Percentiles rank a stretch among this genome's conserved stretches.
phyloP scores from a whole-genome alignment of 1,284 basidiomycete species.

The Microbotryum scabiosae region DNA sequence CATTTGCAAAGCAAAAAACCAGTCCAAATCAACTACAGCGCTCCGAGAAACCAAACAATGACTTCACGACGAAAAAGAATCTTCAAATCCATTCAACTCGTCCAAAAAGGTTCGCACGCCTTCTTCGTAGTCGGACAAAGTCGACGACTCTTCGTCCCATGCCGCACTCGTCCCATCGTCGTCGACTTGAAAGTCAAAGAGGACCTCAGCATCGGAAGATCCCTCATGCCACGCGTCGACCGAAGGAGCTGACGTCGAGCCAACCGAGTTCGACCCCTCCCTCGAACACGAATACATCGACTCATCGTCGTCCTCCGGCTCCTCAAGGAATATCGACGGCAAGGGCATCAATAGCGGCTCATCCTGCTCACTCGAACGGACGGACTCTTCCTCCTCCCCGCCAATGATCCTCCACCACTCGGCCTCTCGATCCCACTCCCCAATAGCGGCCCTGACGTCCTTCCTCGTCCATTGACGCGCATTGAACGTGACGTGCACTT shows the following conservation, averaged over 20 bases:
- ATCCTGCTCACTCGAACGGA: slow-evolving; percentile 4
- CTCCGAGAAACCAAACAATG: too few relatives aligned
- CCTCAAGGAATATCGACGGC: not conserved
- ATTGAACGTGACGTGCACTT: slow-evolving; percentile 3
- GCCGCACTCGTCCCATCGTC: slow-evolving; percentile 48
- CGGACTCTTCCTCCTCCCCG: not conserved
- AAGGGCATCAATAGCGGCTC: slow-evolving; percentile 8
- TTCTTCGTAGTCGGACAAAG: not conserved
- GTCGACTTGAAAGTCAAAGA: slow-evolving; percentile 44
- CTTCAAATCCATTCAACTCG: slow-evolving; percentile 9
- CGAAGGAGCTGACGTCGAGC: not conserved
- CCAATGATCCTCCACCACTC: slow-evolving; percentile 1
- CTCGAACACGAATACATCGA: not conserved
- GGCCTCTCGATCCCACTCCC: slow-evolving; percentile 1
- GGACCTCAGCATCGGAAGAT: not conserved
- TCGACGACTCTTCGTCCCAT: slow-evolving; percentile 1
- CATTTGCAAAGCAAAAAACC: too few relatives aligned
- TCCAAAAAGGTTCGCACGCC: slow-evolving; percentile 15
- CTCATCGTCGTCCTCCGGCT: not conserved
- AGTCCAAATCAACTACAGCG: too few relatives aligned
- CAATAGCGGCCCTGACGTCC: slow-evolving; percentile 3
- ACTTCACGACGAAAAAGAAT: too few relatives aligned
- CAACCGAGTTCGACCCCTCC: not conserved
- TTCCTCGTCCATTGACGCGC: not conserved
- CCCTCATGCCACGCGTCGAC: not conserved